Base-by-base conservation (phyloP, 306 rosid genomes). In the Trifolium pratense region DNA sequence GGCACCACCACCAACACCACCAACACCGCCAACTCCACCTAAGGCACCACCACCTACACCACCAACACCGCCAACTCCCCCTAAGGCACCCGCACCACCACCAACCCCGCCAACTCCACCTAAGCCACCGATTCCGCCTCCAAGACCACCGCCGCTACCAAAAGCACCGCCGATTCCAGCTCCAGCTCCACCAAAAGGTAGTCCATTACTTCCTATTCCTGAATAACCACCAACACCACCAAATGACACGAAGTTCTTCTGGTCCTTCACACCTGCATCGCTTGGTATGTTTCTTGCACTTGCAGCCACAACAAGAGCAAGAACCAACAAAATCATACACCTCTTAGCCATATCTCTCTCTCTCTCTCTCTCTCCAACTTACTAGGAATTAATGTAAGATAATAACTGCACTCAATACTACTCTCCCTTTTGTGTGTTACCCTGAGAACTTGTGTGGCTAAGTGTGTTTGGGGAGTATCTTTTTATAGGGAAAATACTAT, bases 181-280 rank as follows among this genome's bases (percentile, higher is more conserved):
- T 0, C 89, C 96, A 0, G 42, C 77, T 8, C 97, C 98, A 13
- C 84, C 97, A 12, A 85, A 91, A 0, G 97, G 98, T 0, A 89
- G 79, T 1, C 98, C 98, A 26, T 85, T 86, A 77, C 12, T 9
- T 1, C 98, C 98, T 1, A 93, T 1, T n/a, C 98, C 97, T 0
- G 93, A 85, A 78, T 14, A 81, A 11, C 91, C 97, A 6, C 97
- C 98, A n/a, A 82, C 97, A 6, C 97, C 98, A n/a, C 83, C 94
- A 6, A 42, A 85, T 16, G 80, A 9, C 13, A 81, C 0, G 71
- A 93, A 40, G 88, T 93, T 93, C 89, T 93, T 93, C 69, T 93
- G 92, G 87, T 93, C 97, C 7, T 76, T 80, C 58, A 93, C 65
- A 12, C 94, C 97, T 8, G 87, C 88, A n/a, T 78, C 93, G 3